Evolutionary conservation across 1,284 basidiomycete species (phyloP), one percentile per base, ranked within the genome.

Genomic region (Papiliotrema terrestris): DNA sequence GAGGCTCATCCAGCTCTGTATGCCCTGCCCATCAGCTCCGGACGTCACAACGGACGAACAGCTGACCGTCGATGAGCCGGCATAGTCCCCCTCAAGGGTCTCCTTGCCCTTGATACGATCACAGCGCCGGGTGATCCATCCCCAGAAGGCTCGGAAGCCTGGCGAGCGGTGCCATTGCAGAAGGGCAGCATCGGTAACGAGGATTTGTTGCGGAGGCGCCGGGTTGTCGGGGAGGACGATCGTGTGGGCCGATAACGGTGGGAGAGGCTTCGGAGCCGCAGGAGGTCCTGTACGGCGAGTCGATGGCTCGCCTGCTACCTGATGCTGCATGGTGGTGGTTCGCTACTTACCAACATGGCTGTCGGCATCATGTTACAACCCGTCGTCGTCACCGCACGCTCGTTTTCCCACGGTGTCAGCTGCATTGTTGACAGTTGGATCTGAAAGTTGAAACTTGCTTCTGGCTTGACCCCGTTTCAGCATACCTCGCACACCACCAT

Each of bases 91-190:
- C 25, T 45, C 44, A n/a, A 65, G 32, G 43, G 75, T 68, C 42
- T 73, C 71, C 53, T 78, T 74, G 9, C 87, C 89, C 6, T 86
- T 83, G 14, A 92, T 86, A 8, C 87, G 81, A 60, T 88, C 86
- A 57, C 83, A 88, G 45, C 92, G 77, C 38, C 85, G 80, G 36
- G 82, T 83, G 29, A 92, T 77, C 76, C 91, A 93, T 15, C 86
- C 68, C 35, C 81, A 80, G 66, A 86, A 91, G 55, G 86, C 86
- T 52, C 78, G 76, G 67, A 88, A 93, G 1, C 87, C 87, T 23
- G 77, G 80, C 2, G 86, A 86, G 1, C 57, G 70, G 58, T 83
- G 84, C 89, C 90, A 94, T 25, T 67, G 59, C 20, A 79, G 76
- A 25, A 92, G 82, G 61, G 88, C 86, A 14, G 81, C 77, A 56